These are phyloP conservation scores for Phylloporus sp. DNA, from an alignment of 768 basidiomycete genomes.

Conservation along the genomic window DNA sequence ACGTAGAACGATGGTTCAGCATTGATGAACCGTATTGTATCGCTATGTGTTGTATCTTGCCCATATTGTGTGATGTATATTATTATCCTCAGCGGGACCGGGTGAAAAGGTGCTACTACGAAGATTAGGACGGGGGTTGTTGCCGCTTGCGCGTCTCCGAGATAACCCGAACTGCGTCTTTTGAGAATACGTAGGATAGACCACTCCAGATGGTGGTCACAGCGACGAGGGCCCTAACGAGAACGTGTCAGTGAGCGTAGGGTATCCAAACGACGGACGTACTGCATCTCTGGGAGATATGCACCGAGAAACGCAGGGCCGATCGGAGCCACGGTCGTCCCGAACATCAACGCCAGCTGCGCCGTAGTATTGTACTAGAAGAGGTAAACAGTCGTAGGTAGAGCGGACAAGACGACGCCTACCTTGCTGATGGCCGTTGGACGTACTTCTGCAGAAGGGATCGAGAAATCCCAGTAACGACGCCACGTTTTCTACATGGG, in stretches of 20 bases:
- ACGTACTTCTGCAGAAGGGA: slow-evolving; percentile 91
- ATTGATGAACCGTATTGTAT: slow-evolving; percentile 7
- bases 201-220: slow-evolving; percentile 92
- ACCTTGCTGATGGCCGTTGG: slow-evolving; percentile 96
- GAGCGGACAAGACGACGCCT: background rate
- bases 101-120: slow-evolving; percentile 4
- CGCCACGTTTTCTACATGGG: slow-evolving; percentile 75
- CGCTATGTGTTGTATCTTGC: slow-evolving; percentile 10
- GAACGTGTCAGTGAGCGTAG: background rate
- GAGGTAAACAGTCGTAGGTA: background rate
- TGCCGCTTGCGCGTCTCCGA: slow-evolving; percentile 33
- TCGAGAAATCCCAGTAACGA: slow-evolving; percentile 94
- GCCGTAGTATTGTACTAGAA: slow-evolving; percentile 83
- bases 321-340: slow-evolving; percentile 80
- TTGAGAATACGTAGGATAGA: slow-evolving; percentile 71
- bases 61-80: slow-evolving; percentile 17
- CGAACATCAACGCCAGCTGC: slow-evolving; percentile 87
- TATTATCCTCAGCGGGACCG: slow-evolving; percentile 5
- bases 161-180: slow-evolving; percentile 64
- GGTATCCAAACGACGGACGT: slow-evolving; percentile 29
- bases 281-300: slow-evolving; percentile 71
- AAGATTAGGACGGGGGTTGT: slow-evolving; percentile 20
- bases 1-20: slow-evolving; percentile 33
- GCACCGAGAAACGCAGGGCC: slow-evolving; percentile 52
- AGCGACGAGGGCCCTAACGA: slow-evolving; percentile 74